Conservation (phyloP, 176 grass and related monocot genomes). For the Oryza meyeriana region DNA sequence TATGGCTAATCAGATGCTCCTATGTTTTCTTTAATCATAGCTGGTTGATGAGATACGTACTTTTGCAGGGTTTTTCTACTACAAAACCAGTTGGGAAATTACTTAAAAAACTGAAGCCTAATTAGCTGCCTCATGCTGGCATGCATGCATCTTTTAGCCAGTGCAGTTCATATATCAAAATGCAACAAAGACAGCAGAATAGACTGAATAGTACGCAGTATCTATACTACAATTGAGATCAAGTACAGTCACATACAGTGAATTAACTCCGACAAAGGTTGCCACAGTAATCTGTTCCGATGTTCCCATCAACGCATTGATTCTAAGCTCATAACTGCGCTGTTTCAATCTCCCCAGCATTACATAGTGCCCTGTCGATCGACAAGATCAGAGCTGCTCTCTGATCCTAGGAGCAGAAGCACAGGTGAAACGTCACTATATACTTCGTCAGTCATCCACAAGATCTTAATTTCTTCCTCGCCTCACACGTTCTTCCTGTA, state of each 20-base stretch:
- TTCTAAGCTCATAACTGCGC: not conserved
- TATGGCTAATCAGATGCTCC: slow-evolving; percentile 33
- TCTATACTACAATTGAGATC: not conserved
- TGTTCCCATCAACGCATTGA: not conserved
- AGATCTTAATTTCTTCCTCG: not conserved
- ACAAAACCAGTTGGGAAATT: not conserved
- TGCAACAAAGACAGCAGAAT: not conserved
- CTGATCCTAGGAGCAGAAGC: not conserved
- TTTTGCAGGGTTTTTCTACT: not conserved
- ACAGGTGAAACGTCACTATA: not conserved
- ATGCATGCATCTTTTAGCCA: not conserved
- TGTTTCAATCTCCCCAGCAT: not conserved
- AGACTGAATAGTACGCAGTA: too few relatives aligned
- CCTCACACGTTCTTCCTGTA: not conserved
- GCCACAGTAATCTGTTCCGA: not conserved
- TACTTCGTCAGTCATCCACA: not conserved
- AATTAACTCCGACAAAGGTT: not conserved
- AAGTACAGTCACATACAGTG: not conserved
- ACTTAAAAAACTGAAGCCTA: not conserved
- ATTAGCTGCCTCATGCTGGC: not conserved
- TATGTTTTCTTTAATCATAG: slow-evolving; percentile 27
- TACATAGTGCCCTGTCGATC: not conserved
- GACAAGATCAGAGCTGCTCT: not conserved
- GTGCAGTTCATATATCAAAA: not conserved
- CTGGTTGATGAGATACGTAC: slow-evolving; percentile 1